Evolutionary conservation across 768 basidiomycete genomes (phyloP), one percentile per base, ranked within the genome.

Genomic region (Trametes gibbosa): DNA sequence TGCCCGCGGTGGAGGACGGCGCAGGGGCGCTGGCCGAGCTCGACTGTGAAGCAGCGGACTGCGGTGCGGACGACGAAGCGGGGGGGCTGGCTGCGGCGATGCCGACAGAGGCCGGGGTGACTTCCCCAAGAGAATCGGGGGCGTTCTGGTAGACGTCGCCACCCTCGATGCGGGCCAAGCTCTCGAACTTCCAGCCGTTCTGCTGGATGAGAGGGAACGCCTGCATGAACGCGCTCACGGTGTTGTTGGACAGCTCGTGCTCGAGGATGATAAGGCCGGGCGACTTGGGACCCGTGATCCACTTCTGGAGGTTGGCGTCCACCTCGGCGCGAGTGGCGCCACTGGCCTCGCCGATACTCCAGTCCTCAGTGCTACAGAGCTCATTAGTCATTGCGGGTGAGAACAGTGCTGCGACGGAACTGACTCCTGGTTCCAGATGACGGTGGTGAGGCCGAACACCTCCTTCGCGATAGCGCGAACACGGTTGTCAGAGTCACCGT

Each of bases 371-470:
- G 68, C 89, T 91, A 66, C 35, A 37, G 50, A 9, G 34, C 3
- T 24, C 23, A 35, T 60, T 24, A 57, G 60, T 34, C n/a, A 41
- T 23, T 24, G 55, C 25, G 50, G 12, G 42, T 42, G 42, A 56
- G 51, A 49, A n/a, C 13, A 35, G 53, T 5, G 32, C 45, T 9
- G 49, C 37, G 5, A 13, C 23, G 14, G 9, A 8, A 61, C 82
- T 53, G 74, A 91, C 89, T 95, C 95, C 59, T 86, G 82, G 73
- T 96, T 95, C 95, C 95, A 98, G 64, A 92, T 74, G 54, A 95
- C 82, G n/a, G 90, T 89, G 21, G 79, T 79, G 63, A 98, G 72
- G 24, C 90, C 92, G 69, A 97, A 95, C 32, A 95, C 87, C 69
- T 92, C 85, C 68, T 81, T 78, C 24, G 95, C 95, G 66, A 98